Evolutionary conservation across 371 early-diverging fungal species (phyloP), one percentile per base, ranked within the genome.

Genomic region (Apophysomyces variabilis): DNA sequence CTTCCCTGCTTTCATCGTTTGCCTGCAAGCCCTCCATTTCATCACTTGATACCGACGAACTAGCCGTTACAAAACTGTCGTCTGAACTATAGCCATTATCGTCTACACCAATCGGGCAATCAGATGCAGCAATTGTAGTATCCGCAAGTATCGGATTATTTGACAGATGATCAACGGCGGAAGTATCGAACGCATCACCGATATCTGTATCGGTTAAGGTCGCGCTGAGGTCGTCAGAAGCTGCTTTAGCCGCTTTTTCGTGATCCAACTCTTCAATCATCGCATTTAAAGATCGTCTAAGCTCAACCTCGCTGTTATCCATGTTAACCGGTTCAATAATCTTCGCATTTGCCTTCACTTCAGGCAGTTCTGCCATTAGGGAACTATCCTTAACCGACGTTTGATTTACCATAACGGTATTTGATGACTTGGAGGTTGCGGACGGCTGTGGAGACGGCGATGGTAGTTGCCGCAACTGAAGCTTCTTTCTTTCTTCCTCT

Each of bases 201-300:
- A 65, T 45, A 26, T 58, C 60, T 9, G 66, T 21, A 8, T 50
- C 54, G 9, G n/a, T 21, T 8, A 21, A 7, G 9, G 35, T 16
- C 3, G 32, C 9, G 11, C 21, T 26, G n/a, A 50, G n/a, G 0
- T 21, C 54, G 8, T 21, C 11, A 11, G 8, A 21, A 3, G 32
- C 21, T 21, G 21, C 5, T 6, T 21, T 26, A 21, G n/a, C 21
- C 21, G 16, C 66, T 21, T 54, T 65, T 18, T 44, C 60, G 11
- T 65, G 60, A 32, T 65, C 59, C 4, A 65, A 59, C 38, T 60
- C 60, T 16, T 59, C 54, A 14, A 32, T 56, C 60, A 65, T 44
- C 7, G 66, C 66, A 38, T 65, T 58, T 14, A 65, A 45, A 0
- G 66, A 65, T 38, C 46, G 66, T 12, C 60, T 47, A 39, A 65